Base-by-base conservation (phyloP, 164 flowering plant species). In the Taxillus chinensis region DNA sequence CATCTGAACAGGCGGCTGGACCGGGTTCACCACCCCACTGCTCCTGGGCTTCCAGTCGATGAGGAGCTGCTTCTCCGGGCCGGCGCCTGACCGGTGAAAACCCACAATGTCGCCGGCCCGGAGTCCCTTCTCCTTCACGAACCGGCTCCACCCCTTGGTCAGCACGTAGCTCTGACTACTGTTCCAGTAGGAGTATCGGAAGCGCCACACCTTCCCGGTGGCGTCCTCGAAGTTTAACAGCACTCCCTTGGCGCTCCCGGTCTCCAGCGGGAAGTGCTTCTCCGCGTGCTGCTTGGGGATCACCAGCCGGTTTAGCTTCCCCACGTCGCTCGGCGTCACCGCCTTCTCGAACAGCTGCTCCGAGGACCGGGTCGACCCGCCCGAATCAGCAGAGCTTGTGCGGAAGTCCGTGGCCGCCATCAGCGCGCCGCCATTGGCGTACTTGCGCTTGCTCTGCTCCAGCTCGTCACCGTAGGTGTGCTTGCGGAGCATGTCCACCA, bases 251-350 rank as follows among this genome's bases (percentile, higher is more conserved):
- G 66, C 61, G 60, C 43, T 69, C 37, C 77, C 80, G 38, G 64
- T 59, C 17, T 79, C 84, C 65, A 90, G 57, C 0, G 96, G 96
- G 64, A 90, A 90, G 77, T 87, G 78, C 65, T 78, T 87, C 75
- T 92, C 96, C 1, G 98, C 98, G 63, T 92, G 93, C 46, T 87
- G 96, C 62, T 91, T 91, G 2, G 98, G 98, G 5, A 91, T 89
- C 45, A 91, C 98, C 8, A 91, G 71, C 49, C 98, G 77, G 81
- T 92, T 92, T 55, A 92, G 69, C 76, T 90, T 92, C 17, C 98
- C 98, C 2, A 92, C 98, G 54, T 92, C 98, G 71, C 98, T 92
- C 1, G 98, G 98, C 4, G 96, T 92, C 13, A 92, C 92, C 8
- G 86, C 77, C 68, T 92, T 92, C 54, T 92, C 96, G 65, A 92